Evolutionary conservation across 345 rosid genomes (phyloP).

Genomic region (Streptanthus diversifolius): DNA sequence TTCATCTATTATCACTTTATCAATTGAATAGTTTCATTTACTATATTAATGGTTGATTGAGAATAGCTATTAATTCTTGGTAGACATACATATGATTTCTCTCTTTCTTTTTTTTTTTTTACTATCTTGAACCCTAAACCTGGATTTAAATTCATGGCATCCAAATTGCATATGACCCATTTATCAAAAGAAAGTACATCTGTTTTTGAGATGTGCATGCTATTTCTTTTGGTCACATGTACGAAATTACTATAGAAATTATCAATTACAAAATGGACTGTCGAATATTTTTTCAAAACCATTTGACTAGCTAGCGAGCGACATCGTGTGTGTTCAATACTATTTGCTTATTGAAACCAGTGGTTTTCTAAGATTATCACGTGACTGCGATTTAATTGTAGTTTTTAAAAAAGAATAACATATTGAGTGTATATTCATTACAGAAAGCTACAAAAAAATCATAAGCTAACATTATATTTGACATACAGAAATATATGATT

Average conservation of each 20-base stretch:
- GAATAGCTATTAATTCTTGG: background rate
- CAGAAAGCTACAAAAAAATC: background rate
- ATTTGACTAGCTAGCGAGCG: constrained; percentile 4
- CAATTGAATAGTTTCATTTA: background rate
- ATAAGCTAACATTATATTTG: background rate
- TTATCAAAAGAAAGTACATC: background rate
- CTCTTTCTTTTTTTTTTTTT: background rate
- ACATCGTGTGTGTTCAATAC: background rate
- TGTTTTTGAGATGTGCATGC: background rate
- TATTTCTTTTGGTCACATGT: background rate
- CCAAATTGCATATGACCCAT: background rate
- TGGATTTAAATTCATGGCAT: background rate
- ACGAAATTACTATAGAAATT: background rate
- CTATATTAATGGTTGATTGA: background rate
- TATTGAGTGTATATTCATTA: background rate
- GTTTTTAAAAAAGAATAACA: background rate
- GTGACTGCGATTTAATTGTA: background rate
- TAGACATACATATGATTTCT: background rate
- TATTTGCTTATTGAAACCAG: background rate
- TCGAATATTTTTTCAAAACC: constrained; percentile 18
- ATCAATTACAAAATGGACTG: constrained; percentile 7
- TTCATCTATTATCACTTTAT: background rate
- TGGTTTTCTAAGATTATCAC: constrained; percentile 16
- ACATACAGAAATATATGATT: background rate
- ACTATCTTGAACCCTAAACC: background rate